These are phyloP conservation scores for Coniferiporia weirii DNA, from an alignment of 1,284 basidiomycete species.

Conservation along the genomic window DNA sequence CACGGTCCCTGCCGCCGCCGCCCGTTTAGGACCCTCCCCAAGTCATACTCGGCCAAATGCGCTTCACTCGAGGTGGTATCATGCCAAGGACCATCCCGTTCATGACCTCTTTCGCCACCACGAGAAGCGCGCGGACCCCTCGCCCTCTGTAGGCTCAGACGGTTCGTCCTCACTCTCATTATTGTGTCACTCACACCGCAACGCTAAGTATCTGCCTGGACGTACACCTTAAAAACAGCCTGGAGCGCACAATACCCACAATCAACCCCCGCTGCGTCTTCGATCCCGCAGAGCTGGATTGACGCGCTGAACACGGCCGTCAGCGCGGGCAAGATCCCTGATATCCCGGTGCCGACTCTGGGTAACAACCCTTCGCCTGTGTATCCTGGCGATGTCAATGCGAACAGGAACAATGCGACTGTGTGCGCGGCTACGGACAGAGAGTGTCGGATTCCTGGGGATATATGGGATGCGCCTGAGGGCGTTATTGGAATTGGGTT, in stretches of 20 bases:
- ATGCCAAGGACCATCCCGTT: constrained; percentile 25
- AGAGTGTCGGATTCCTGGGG: constrained; percentile 52
- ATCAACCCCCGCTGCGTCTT: constrained; percentile 35
- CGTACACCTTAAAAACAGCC: constrained; percentile 32
- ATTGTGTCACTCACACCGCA: background rate
- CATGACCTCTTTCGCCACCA: constrained; percentile 24
- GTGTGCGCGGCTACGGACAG: constrained; percentile 63
- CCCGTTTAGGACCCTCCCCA: constrained; percentile 10
- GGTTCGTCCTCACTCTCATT: constrained; percentile 21
- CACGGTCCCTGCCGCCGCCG: constrained; percentile 17
- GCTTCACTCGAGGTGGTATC: constrained; percentile 25
- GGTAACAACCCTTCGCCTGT: constrained; percentile 40
- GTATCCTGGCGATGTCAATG: constrained; percentile 52
- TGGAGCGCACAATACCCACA: constrained; percentile 55
- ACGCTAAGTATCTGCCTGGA: background rate
- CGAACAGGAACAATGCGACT: constrained; percentile 34
- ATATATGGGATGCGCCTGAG: constrained; percentile 68
- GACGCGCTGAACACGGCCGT: constrained; percentile 61
- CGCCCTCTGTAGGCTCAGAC: constrained; percentile 28
- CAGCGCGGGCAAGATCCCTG: constrained; percentile 64
- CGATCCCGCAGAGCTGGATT: constrained; percentile 59
- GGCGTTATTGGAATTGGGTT: constrained; percentile 58
- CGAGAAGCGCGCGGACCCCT: constrained; percentile 44
- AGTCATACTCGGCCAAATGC: constrained; percentile 9
- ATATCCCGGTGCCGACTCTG: constrained; percentile 49